Base-by-base conservation (phyloP, 305 asterid genomes). In the Fraxinus velutina region DNA sequence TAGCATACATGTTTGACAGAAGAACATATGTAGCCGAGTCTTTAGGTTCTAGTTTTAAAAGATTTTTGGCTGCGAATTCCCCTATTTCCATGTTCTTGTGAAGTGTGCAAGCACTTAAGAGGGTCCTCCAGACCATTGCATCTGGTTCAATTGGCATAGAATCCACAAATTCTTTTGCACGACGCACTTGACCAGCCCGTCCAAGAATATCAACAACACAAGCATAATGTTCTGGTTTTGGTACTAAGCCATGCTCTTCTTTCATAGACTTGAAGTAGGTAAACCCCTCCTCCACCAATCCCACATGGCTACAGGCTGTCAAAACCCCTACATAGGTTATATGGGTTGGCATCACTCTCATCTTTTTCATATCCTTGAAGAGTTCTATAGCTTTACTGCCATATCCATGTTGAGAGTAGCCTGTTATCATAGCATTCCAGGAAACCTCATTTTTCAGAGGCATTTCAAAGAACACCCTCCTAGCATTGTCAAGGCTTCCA, bases 51-150 rank as follows among this genome's bases (percentile, higher is more conserved):
- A 95, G 81, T 84, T 90, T 89, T 68, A 93, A 83, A 62, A 95
- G 98, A 88, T 85, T 83, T 33, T 87, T 78, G 12, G 96, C 98
- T 30, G 98, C 94, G 42, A 89, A 79, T 86, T 92, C 93, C 7
- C 98, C 98, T 21, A 90, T 85, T 81, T 91, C 97, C 78, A 81
- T 78, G 80, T 95, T 92, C 88, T 87, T 93, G 82, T 91, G 97
- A 82, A 93, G 88, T 1, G 89, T 87, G 89, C 98, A 92, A 75
- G 98, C 94, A 88, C 98, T 92, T 83, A 95, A 84, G 78, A 95
- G 94, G 81, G 98, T 92, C 84, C 98, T 90, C 98, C 98, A 95
- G 32, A 93, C 89, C 98, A 95, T 93, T 77, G 97, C 92, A 85
- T 93, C 97, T 9, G 97, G 95, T 88, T 88, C 80, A 50, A 91